Evolutionary conservation across 805 yeast genomes (phyloP).

Genomic region (Wickerhamia fluorescens): DNA sequence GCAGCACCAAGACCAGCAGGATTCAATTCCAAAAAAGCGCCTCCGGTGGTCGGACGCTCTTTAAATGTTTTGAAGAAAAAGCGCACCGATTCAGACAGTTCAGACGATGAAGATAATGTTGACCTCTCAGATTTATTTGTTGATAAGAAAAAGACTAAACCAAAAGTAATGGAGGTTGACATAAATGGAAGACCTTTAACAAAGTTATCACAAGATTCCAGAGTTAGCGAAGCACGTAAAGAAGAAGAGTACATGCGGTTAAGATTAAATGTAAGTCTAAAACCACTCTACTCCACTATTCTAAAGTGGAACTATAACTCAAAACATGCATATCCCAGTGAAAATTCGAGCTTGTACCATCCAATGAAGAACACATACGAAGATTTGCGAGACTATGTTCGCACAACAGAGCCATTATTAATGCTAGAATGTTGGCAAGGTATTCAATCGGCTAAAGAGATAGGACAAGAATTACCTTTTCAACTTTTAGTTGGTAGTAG

Average conservation of each 20-base stretch:
- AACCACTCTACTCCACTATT: conserved; percentile 63
- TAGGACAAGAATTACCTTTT: conserved; percentile 56
- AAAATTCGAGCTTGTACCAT: conserved; percentile 32
- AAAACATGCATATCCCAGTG: conserved; percentile 52
- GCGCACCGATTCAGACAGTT: conserved; percentile 24
- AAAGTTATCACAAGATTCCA: conserved; percentile 12
- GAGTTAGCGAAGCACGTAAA: conserved; percentile 30
- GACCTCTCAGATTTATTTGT: conserved; percentile 37
- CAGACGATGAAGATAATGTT: conserved; percentile 30
- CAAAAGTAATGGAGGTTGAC: conserved; percentile 36
- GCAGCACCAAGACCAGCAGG: conserved; percentile 52
- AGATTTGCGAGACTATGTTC: conserved; percentile 58
- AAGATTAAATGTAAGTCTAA: conserved; percentile 70
- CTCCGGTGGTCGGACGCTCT: conserved; percentile 28
- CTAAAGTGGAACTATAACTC: conserved; percentile 71
- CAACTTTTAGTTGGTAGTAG: conserved; percentile 69
- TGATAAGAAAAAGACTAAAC: conserved; percentile 24
- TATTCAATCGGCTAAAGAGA: conserved; percentile 63
- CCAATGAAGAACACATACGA: conserved; percentile 51
- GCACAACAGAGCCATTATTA: conserved; percentile 70
- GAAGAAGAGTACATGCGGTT: conserved; percentile 75
- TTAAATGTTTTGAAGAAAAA: conserved; percentile 27
- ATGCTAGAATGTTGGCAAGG: conserved; percentile 93
- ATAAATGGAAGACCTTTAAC: conserved; percentile 34
- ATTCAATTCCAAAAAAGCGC: conserved; percentile 32